Evolutionary conservation across 2,329 filamentous ascomycete genomes (phyloP), one percentile per base, ranked within the genome.

Genomic region (Torrubiella hemipterigena): DNA sequence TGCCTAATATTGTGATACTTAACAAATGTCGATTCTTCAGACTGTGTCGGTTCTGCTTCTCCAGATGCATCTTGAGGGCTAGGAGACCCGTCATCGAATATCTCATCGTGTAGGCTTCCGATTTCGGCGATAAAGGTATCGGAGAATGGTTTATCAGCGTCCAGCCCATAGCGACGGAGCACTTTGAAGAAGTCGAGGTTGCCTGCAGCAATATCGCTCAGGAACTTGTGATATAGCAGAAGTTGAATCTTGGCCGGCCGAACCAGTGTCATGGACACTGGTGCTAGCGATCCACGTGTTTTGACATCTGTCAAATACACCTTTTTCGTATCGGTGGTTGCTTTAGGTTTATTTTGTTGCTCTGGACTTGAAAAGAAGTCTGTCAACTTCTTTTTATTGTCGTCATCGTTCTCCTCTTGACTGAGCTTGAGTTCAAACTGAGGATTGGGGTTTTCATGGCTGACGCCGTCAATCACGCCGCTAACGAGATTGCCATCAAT

Each of bases 271-370:
- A 73, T 61, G 15, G 74, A 72, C 2, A 70, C 65, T 2, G 86
- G 83, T 3, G 83, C 49, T 3, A 65, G 68, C 4, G 69, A 73
- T 1, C 65, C 67, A 13, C 87, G 72, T 0, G 89, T 96, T 55
- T 98, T 98, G 40, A 94, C 74, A 44, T 98, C 91, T 0, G 77
- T 77, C 29, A 98, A 61, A 51, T 93, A 95, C n/a, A 72, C 49
- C 37, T 58, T 59, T 16, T 24, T 24, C n/a, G n/a, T n/a, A n/a
- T n/a, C n/a, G n/a, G n/a, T n/a, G 46, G 51, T 7, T 14, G 42
- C 1, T 18, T 34, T 1, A 30, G 7, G 1, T 22, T 18, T 10
- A 36, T 17, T 3, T 36, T 34, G 13, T 17, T 11, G 10, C 33
- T 26, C n/a, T 38, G 41, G 22, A 42, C 38, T 1, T 45, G 50